A percentile compares a stretch with the other conserved stretches of the same genome.
phyloP scores from a whole-genome alignment of 2,329 filamentous ascomycete species.

The Thermoascus crustaceus region DNA sequence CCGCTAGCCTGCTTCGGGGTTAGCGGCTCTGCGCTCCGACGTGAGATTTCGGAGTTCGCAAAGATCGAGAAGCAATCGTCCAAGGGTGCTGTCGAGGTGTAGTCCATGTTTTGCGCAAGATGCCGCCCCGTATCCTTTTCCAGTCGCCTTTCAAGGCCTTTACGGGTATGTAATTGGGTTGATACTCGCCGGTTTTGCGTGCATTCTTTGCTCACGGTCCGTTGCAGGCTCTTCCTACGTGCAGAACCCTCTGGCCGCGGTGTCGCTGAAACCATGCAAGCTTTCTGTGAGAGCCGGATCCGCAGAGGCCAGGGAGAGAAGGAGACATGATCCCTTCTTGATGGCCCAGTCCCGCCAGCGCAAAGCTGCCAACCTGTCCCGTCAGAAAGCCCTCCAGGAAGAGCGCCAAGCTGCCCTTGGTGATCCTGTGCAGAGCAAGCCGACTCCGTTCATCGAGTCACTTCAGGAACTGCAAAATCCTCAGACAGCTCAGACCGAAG shows the following conservation, averaged over 20 bases:
- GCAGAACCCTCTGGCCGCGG: constrained; percentile 39
- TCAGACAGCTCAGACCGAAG: constrained; percentile 14
- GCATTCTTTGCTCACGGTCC: constrained; percentile 4
- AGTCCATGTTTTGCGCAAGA: constrained; percentile 30
- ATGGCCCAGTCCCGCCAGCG: constrained; percentile 73
- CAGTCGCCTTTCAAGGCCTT: constrained; percentile 53
- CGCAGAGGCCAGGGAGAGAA: constrained; percentile 55
- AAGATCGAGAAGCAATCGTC: constrained; percentile 11
- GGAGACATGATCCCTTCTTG: constrained; percentile 71
- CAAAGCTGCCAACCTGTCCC: constrained; percentile 72
- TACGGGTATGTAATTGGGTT: constrained; percentile 45
- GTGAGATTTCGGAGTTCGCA: constrained; percentile 23
- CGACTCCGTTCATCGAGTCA: constrained; percentile 76
- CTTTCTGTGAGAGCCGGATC: constrained; percentile 57
- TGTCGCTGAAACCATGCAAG: constrained; percentile 45
- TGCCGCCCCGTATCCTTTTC: constrained; percentile 60
- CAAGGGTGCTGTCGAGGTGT: constrained; percentile 8
- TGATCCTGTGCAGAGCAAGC: constrained; percentile 68
- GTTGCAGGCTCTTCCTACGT: constrained; percentile 21
- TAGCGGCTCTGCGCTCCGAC: constrained; percentile 18
- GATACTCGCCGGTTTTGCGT: not conserved
- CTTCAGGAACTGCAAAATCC: constrained; percentile 53
- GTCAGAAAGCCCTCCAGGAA: constrained; percentile 60
- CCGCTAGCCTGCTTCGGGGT: constrained; percentile 5
- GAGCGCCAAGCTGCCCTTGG: constrained; percentile 60